phyloP scores from a whole-genome alignment of 2,329 filamentous ascomycete species.

The Sclerotinia subarctica region DNA sequence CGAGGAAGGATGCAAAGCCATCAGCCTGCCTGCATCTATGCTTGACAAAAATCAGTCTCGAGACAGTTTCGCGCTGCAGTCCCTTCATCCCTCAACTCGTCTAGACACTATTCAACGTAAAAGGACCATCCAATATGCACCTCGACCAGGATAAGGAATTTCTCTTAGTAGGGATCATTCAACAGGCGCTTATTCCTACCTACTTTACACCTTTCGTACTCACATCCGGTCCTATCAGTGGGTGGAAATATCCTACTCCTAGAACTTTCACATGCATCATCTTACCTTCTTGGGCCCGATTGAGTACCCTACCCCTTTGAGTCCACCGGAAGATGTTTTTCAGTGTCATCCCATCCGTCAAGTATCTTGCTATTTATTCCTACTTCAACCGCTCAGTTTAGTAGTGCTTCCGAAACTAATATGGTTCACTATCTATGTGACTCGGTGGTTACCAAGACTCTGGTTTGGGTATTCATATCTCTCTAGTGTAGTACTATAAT shows the following conservation, averaged over 20 bases:
- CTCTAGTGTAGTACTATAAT: background rate
- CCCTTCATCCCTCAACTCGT: background rate
- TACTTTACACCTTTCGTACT: background rate
- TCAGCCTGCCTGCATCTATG: background rate
- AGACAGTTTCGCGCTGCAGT: background rate
- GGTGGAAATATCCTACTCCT: background rate
- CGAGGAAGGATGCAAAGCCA: background rate
- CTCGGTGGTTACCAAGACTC: background rate
- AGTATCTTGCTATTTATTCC: background rate
- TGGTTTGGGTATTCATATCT: background rate
- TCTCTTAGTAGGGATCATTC: background rate
- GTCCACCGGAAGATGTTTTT: background rate
- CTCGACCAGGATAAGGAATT: background rate
- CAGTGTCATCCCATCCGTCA: background rate
- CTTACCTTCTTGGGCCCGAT: background rate
- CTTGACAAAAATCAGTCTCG: background rate
- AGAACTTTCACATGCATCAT: background rate
- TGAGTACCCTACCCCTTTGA: background rate
- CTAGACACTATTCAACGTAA: background rate
- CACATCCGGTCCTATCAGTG: background rate
- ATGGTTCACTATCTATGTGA: background rate
- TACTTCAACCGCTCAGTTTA: background rate
- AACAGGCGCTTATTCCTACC: background rate
- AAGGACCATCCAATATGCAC: background rate
- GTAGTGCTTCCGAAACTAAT: slow-evolving; percentile 6